phyloP scores from a whole-genome alignment of 805 yeast genomes.

The Myxozyma udenii region DNA sequence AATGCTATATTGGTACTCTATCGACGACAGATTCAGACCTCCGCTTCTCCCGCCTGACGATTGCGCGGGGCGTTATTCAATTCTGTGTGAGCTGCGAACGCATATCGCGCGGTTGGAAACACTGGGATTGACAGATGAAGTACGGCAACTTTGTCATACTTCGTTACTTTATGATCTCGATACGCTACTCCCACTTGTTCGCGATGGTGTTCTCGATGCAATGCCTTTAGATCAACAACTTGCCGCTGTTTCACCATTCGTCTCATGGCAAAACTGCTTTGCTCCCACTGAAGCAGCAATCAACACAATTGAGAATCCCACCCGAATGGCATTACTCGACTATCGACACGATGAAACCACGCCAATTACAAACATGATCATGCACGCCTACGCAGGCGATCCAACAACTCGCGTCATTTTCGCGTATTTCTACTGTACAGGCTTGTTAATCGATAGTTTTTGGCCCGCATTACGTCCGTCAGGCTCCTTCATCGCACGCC shows the following conservation, averaged over 20 bases:
- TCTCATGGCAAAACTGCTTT: constrained; percentile 17
- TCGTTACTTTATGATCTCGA: constrained; percentile 3
- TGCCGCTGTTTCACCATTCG: constrained; percentile 1
- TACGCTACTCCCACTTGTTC: background rate
- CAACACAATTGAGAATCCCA: background rate
- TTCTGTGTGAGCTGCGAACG: constrained; percentile 1
- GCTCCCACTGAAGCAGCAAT: constrained; percentile 8
- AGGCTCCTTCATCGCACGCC: constrained; percentile 7
- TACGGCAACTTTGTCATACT: background rate
- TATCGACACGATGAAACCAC: constrained; percentile 4
- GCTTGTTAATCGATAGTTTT: constrained; percentile 7
- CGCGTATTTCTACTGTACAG: constrained; percentile 13
- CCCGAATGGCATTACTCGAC: background rate
- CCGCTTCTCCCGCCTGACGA: constrained; percentile 2
- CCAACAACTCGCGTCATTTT: constrained; percentile 9
- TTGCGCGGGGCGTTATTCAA: background rate
- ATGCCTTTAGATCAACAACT: constrained; percentile 3
- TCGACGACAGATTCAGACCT: constrained; percentile 5
- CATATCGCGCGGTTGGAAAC: background rate
- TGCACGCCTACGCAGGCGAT: constrained; percentile 9
- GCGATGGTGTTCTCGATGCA: constrained; percentile 1
- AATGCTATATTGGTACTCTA: constrained; percentile 5
- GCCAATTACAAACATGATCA: constrained; percentile 6
- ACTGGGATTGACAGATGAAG: background rate
- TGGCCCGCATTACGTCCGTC: constrained; percentile 10